Conservation (phyloP, 768 basidiomycete genomes). For the Nidularia pulvinata region DNA sequence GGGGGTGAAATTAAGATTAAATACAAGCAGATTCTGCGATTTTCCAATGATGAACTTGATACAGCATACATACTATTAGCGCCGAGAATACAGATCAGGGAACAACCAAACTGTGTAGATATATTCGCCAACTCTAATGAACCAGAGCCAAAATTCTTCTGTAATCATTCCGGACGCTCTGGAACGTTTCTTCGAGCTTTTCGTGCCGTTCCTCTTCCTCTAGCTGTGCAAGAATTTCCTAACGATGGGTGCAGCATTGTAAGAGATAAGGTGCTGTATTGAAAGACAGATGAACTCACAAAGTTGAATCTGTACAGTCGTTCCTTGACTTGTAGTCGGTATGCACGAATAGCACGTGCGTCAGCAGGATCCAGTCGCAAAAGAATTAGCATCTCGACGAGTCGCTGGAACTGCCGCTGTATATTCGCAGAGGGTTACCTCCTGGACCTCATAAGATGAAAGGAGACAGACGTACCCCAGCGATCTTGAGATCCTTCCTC, state of each 20-base stretch:
- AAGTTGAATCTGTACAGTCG: slow-evolving; percentile 95
- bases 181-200: slow-evolving; percentile 93
- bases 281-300: slow-evolving; percentile 43
- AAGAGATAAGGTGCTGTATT: background rate
- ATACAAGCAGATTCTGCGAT: too few species aligned
- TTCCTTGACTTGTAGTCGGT: slow-evolving; percentile 92
- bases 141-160: slow-evolving; percentile 69
- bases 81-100: too few species aligned
- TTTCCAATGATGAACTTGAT: too few species aligned
- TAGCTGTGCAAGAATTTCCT: slow-evolving; percentile 89
- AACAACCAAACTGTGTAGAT: too few species aligned
- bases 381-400: slow-evolving; percentile 90
- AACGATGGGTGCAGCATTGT: background rate
- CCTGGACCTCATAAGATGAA: background rate
- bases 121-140: too few species aligned
- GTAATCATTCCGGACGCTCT: slow-evolving; percentile 85
- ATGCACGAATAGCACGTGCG: slow-evolving; percentile 53
- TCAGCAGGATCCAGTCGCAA: slow-evolving; percentile 67
- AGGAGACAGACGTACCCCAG: slow-evolving; percentile 54
- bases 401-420: slow-evolving; percentile 91
- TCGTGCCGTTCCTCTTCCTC: slow-evolving; percentile 86
- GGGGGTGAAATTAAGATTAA: too few species aligned
- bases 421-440: slow-evolving; percentile 3
- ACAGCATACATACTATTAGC: too few species aligned
- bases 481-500: slow-evolving; percentile 86